Base-by-base conservation (phyloP, 1,139 yeast species). In the Yamadazyma sp. region DNA sequence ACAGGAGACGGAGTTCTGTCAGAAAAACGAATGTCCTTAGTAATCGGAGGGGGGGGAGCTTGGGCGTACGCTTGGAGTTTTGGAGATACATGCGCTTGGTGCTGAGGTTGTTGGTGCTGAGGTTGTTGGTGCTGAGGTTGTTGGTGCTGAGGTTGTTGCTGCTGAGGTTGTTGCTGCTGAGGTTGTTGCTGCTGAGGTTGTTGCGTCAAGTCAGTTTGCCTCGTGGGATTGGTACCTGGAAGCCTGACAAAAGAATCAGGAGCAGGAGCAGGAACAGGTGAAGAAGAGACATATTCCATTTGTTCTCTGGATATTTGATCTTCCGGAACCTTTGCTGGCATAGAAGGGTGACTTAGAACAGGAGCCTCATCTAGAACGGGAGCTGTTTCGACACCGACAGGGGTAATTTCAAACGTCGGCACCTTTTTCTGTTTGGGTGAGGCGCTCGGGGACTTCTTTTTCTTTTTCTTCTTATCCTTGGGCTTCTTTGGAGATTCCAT, bases 341-440 rank as follows among this genome's bases (percentile, higher is more conserved):
- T n/a, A 8, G 14, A 15, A 11, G 31, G 30, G 17, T 33, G 36
- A 7, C 11, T 24, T 23, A 36, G 25, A 3, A 30, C 16, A n/a
- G 41, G 41, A 3, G 43, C 22, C 5, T 15, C 27, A 2, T 27
- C 42, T 6, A 38, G 33, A 14, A 20, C 33, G 2, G 42, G 39
- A n/a, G 37, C 23, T 20, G 15, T 11, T 2, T 36, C 39, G 11
- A 45, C 41, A 3, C 42, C 32, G 10, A 46, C 44, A 2, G 48
- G 46, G 4, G 55, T 43, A 12, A 49, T 47, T 34, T 43, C 48
- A 33, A 48, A 48, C 14, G 39, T 46, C 3, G 52, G 53, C 7
- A 47, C 25, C 5, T 33, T 5, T 8, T 23, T 23, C 15, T 45
- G 42, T 17, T 43, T 45, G 6, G 49, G 51, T 9, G 50, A 46